phyloP scores from a whole-genome alignment of 2,329 filamentous ascomycete genomes.

The Sordariomycetes sp. region DNA sequence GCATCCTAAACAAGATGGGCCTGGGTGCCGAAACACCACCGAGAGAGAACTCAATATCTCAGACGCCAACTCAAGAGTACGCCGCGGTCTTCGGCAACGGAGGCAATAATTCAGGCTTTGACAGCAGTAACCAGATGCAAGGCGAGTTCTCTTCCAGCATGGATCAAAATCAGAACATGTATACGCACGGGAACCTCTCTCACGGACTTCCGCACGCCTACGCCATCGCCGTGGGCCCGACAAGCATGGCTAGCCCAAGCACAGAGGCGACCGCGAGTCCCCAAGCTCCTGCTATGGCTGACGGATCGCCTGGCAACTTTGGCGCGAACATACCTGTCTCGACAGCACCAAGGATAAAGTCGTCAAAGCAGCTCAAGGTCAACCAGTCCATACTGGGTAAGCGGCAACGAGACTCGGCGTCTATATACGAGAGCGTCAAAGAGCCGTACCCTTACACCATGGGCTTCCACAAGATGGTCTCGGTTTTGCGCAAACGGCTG shows the following conservation, averaged over 20 bases:
- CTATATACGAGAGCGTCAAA: slow-evolving; percentile 81
- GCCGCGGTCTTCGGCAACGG: slow-evolving; percentile 43
- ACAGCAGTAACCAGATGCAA: slow-evolving; percentile 27
- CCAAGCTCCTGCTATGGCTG: slow-evolving; percentile 41
- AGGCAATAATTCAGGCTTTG: slow-evolving; percentile 21
- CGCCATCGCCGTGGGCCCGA: slow-evolving; percentile 54
- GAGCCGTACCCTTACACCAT: slow-evolving; percentile 87
- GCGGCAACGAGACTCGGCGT: slow-evolving; percentile 63
- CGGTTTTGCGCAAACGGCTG: slow-evolving; percentile 70
- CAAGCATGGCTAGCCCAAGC: slow-evolving; percentile 53
- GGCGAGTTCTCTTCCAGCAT: slow-evolving; percentile 41
- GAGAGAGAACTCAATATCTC: slow-evolving; percentile 48
- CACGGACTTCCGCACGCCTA: slow-evolving; percentile 57
- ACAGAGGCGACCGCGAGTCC: slow-evolving; percentile 55
- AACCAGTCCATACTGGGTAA: slow-evolving; percentile 47
- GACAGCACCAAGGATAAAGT: slow-evolving; percentile 26
- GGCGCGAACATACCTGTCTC: slow-evolving; percentile 13
- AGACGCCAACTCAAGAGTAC: slow-evolving; percentile 26
- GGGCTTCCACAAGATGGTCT: slow-evolving; percentile 82
- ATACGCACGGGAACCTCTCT: slow-evolving; percentile 48
- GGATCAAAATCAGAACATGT: slow-evolving; percentile 39
- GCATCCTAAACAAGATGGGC: slow-evolving; percentile 93
- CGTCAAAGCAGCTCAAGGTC: slow-evolving; percentile 30
- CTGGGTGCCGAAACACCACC: slow-evolving; percentile 63
- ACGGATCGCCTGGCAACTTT: slow-evolving; percentile 37